A percentile compares a stretch with the other conserved stretches of the same genome.
These are phyloP conservation scores for Dryadomyces quercus-mongolicae DNA, from an alignment of 2,329 filamentous ascomycete species.

Conservation along the genomic window DNA sequence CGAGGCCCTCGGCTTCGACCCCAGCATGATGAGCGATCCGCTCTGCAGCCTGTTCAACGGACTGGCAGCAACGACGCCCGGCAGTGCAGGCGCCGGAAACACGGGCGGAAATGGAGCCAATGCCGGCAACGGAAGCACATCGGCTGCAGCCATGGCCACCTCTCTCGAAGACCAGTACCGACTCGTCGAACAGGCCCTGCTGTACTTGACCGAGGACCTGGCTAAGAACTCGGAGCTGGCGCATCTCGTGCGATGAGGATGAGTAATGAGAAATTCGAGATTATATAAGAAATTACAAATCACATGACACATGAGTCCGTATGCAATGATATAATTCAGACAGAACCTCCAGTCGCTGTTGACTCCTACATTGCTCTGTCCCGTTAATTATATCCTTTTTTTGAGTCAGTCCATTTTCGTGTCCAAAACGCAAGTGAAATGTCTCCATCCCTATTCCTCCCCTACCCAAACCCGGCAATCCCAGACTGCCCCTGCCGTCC, in stretches of 20 bases:
- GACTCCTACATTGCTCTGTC: too few relatives aligned
- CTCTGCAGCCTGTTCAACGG: constrained; percentile 10
- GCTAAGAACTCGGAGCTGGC: constrained; percentile 10
- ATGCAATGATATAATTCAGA: too few relatives aligned
- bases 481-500: neutral
- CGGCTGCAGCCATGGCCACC: neutral
- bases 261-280: too few relatives aligned
- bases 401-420: neutral
- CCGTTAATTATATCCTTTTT: neutral
- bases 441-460: neutral
- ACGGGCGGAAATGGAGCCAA: neutral
- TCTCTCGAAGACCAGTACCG: constrained; percentile 14
- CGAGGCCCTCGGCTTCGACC: constrained; percentile 1
- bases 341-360: too few relatives aligned
- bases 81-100: neutral
- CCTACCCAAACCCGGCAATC: neutral
- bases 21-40: constrained; percentile 5
- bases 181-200: constrained; percentile 12
- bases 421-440: neutral
- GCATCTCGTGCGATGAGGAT: constrained; percentile 4
- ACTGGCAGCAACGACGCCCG: constrained; percentile 1
- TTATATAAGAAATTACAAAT: too few relatives aligned
- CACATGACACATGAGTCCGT: too few relatives aligned
- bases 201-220: constrained; percentile 12
- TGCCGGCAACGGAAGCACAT: neutral